Evolutionary conservation across 2,329 filamentous ascomycete genomes (phyloP).

Genomic region (Penicillium freii): DNA sequence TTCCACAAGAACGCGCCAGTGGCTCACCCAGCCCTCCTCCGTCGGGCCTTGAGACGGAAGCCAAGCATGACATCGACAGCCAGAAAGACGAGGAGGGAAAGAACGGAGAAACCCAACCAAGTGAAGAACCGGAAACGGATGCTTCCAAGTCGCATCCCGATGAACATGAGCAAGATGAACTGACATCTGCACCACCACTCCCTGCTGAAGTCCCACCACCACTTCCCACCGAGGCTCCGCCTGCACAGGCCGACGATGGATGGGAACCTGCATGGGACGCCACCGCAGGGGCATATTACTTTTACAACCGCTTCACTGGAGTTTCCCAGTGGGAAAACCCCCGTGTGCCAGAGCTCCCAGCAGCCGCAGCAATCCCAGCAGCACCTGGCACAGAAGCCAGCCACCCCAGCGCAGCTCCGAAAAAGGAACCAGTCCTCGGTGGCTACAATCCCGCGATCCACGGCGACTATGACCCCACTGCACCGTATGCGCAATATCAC

Average conservation of each 20-base stretch:
- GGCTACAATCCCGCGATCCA: conserved; percentile 97
- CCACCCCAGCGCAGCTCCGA: conserved; percentile 32
- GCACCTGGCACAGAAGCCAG: conserved; percentile 29
- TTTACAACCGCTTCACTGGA: conserved; percentile 76
- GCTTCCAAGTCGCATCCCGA: conserved; percentile 16
- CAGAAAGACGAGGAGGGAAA: conserved; percentile 15
- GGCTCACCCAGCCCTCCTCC: conserved; percentile 84
- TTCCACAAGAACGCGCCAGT: conserved; percentile 74
- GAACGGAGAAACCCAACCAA: neutral
- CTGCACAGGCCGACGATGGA: conserved; percentile 57
- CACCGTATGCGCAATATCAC: conserved; percentile 77
- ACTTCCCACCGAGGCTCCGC: conserved; percentile 54
- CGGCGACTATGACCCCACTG: conserved; percentile 91
- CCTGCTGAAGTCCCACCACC: conserved; percentile 48
- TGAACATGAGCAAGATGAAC: conserved; percentile 21
- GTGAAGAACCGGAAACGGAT: conserved; percentile 49
- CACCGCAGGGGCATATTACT: conserved; percentile 69
- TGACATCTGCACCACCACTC: conserved; percentile 37
- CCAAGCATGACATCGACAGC: conserved; percentile 24
- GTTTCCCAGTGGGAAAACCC: conserved; percentile 84
- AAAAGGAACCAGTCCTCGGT: conserved; percentile 52
- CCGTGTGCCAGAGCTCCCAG: conserved; percentile 56
- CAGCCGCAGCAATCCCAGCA: conserved; percentile 13
- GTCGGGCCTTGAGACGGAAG: conserved; percentile 73
- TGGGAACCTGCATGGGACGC: conserved; percentile 81